Percentiles rank a stretch among this genome's conserved stretches.
Evolutionary conservation across 2,329 filamentous ascomycete genomes (phyloP).

Genomic region (Fusarium tanahbumbuense): DNA sequence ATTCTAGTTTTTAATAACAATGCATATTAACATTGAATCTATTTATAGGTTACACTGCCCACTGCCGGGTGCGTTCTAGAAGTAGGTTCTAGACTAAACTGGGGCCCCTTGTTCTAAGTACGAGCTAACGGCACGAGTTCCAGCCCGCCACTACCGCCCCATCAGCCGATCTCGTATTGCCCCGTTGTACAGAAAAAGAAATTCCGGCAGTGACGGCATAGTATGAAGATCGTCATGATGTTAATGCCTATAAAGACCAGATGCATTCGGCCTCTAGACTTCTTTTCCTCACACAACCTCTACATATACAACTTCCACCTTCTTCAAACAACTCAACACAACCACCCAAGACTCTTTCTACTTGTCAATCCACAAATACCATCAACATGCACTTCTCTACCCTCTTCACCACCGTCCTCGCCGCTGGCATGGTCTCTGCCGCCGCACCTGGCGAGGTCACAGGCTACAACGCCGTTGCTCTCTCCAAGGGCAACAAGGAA

Average conservation of each 20-base stretch:
- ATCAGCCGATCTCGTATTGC: not conserved
- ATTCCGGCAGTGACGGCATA: not conserved
- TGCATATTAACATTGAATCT: not conserved
- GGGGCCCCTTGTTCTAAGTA: not conserved
- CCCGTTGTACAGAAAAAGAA: not conserved
- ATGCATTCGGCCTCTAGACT: not conserved
- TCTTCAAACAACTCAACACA: not conserved
- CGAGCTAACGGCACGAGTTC: not conserved
- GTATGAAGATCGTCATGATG: not conserved
- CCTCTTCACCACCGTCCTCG: slow-evolving; percentile 40
- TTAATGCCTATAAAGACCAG: not conserved
- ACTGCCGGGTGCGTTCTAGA: not conserved
- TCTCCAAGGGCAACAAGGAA: slow-evolving; percentile 58
- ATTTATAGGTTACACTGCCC: not conserved
- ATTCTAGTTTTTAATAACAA: not conserved
- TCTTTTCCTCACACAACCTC: not conserved
- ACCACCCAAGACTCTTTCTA: not conserved
- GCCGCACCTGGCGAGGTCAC: slow-evolving; percentile 34
- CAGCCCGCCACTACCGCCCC: not conserved
- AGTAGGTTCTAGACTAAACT: not conserved
- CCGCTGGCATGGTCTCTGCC: slow-evolving; percentile 46
- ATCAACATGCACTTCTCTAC: slow-evolving; percentile 46
- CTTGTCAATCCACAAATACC: not conserved
- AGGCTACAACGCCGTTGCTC: slow-evolving; percentile 61
- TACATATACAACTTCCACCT: not conserved